These are phyloP conservation scores for Amborella trichopoda DNA, from an alignment of 164 flowering plant genomes.

Conservation along the genomic window DNA sequence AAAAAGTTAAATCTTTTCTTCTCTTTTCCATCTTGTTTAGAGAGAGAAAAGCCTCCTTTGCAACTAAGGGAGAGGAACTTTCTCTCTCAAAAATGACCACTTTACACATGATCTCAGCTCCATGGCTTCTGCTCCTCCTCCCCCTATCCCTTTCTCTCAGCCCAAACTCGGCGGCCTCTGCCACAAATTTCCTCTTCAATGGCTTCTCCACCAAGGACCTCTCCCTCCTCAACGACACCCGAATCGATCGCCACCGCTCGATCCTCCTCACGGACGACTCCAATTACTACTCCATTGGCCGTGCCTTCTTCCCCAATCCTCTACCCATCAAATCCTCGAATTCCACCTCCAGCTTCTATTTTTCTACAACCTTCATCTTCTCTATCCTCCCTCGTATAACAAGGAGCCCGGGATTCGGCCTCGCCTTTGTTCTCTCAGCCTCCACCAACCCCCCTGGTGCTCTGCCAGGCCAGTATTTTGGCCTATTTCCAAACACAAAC, in stretches of 20 bases:
- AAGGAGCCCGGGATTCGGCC: slow-evolving; percentile 61
- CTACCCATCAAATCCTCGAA: slow-evolving; percentile 20
- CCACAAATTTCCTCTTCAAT: slow-evolving; percentile 51
- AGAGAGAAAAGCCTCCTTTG: too few species aligned
- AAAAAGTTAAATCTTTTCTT: too few species aligned
- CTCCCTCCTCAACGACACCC: slow-evolving; percentile 36
- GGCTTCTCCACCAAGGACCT: slow-evolving; percentile 31
- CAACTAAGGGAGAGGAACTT: too few species aligned
- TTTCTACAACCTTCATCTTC: slow-evolving; percentile 71
- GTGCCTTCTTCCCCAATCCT: slow-evolving; percentile 40
- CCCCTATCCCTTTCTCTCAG: too few species aligned
- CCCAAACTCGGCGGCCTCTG: too few species aligned
- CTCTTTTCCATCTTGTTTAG: too few species aligned
- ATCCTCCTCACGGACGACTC: slow-evolving; percentile 57
- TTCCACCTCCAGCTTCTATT: slow-evolving; percentile 18
- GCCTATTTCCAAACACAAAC: slow-evolving; percentile 43
- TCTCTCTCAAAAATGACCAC: too few species aligned
- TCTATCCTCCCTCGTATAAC: slow-evolving; percentile 45
- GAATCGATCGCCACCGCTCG: slow-evolving; percentile 32
- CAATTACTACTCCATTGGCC: slow-evolving; percentile 47
- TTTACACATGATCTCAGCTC: too few species aligned
- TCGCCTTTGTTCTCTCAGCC: slow-evolving; percentile 58
- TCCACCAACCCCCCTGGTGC: slow-evolving; percentile 48
- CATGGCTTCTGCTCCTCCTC: too few species aligned
- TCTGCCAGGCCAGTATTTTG: slow-evolving; percentile 63